Conservation (phyloP, 768 basidiomycete genomes). For the Gymnopilus junonius region DNA sequence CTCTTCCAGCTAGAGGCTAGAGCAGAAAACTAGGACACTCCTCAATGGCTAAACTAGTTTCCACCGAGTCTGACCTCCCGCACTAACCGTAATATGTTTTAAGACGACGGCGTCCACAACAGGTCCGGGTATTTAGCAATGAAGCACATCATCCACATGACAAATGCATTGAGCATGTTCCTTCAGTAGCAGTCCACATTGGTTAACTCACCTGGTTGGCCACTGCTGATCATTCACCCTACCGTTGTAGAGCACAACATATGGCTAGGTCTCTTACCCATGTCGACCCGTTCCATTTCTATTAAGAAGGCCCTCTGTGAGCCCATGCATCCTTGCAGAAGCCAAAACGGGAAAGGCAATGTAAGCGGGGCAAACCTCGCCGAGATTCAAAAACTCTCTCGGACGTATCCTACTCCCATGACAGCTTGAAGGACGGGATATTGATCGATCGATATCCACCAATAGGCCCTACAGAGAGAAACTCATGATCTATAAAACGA, state of each 20-base stretch:
- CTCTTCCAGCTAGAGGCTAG: neutral
- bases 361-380: slow-evolving; percentile 7
- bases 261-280: neutral
- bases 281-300: neutral
- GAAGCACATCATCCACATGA: slow-evolving; percentile 12
- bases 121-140: slow-evolving; percentile 18
- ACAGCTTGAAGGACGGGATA: slow-evolving; percentile 8
- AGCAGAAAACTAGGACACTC: neutral
- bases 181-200: neutral
- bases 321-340: neutral
- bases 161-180: slow-evolving; percentile 1
- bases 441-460: slow-evolving; percentile 7
- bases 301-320: neutral
- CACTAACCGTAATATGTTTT: neutral
- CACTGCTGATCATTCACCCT: neutral
- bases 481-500: neutral
- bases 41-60: slow-evolving; percentile 1
- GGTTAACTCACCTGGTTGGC: neutral
- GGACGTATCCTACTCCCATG: slow-evolving; percentile 13
- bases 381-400: slow-evolving; percentile 1
- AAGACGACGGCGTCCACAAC: slow-evolving; percentile 2
- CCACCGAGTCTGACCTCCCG: slow-evolving; percentile 5
- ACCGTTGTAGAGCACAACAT: neutral
- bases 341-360: neutral
- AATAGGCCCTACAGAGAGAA: neutral